These are phyloP conservation scores for Pythium diclinum DNA, from an alignment of 352 stramenopile species.

Conservation along the genomic window DNA sequence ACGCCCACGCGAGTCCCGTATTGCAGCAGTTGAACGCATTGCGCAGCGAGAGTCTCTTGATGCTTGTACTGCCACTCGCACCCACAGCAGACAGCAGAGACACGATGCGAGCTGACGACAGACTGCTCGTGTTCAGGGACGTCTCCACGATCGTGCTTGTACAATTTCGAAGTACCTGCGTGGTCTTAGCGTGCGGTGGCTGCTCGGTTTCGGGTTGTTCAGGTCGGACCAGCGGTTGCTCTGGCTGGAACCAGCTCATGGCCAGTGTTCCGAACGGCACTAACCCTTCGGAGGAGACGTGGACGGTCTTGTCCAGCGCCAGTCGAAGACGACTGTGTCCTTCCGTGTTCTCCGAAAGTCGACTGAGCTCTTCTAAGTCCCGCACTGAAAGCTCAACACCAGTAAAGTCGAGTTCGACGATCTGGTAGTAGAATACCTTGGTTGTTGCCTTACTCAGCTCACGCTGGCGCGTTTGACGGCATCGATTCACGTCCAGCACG, in stretches of 20 bases:
- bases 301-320: conserved; percentile 27
- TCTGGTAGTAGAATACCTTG: conserved; percentile 10
- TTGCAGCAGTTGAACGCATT: conserved; percentile 28
- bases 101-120: conserved; percentile 31
- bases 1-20: conserved; percentile 31
- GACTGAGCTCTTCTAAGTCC: neutral
- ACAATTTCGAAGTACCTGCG: conserved; percentile 7
- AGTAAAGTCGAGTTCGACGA: conserved; percentile 18
- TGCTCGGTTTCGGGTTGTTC: neutral
- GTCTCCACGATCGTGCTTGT: conserved; percentile 9
- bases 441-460: conserved; percentile 16
- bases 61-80: neutral
- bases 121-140: conserved; percentile 29
- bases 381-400: neutral
- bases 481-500: conserved; percentile 3
- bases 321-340: conserved; percentile 19
- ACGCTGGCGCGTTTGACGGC: neutral
- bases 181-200: neutral
- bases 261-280: conserved; percentile 30
- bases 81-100: conserved; percentile 44
- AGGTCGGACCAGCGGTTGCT: neutral
- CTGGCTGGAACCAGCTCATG: conserved; percentile 28
- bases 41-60: conserved; percentile 31
- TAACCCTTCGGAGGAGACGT: neutral
- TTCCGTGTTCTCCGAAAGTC: neutral